Base-by-base conservation (phyloP, 2,329 filamentous ascomycete species). In the Verticillium albo-atrum region DNA sequence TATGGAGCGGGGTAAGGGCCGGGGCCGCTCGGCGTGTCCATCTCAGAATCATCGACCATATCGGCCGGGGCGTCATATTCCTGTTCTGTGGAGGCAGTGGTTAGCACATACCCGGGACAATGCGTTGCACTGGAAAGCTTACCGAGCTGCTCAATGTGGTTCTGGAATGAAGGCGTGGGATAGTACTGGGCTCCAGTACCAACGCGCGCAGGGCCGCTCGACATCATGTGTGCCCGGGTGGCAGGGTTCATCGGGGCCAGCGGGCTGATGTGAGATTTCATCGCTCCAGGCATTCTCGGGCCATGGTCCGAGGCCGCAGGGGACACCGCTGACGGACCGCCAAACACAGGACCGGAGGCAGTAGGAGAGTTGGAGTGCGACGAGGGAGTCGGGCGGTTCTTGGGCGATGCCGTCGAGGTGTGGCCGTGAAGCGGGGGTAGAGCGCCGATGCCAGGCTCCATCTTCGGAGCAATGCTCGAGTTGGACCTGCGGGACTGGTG, bases 61-160 rank as follows among this genome's bases (percentile, higher is more conserved):
- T 94, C 92, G 73, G 85, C 86, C 77, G 92, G 90, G 58, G 91
- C 89, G 74, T 97, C 93, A 78, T 97, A 98, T 80, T 98, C 94
- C 83, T 96, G 92, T 80, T 98, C 94, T 97, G 80, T 81, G 82
- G 70, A 79, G 77, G 86, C 15, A 75, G 77, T 72, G 81, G 84
- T 90, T 79, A 89, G 82, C 79, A 82, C 87, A 86, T 82, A n/a
- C 10, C 47, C 12, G 6, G 20, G 81, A 87, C 81, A 81, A 54
- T 83, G 82, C 86, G 73, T 69, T 20, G 23, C 9, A 32, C 10
- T 79, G 81, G 83, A 75, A 71, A 83, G 82, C 92, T 90, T 92
- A 90, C 94, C 94, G 75, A 98, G 86, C 81, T 97, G 92, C 75
- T 96, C 91, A 76, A 96, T 93, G 74, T 97, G 94, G 74, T 90